Conservation (phyloP, 2,329 filamentous ascomycete genomes). For the Botrytis paeoniae region DNA sequence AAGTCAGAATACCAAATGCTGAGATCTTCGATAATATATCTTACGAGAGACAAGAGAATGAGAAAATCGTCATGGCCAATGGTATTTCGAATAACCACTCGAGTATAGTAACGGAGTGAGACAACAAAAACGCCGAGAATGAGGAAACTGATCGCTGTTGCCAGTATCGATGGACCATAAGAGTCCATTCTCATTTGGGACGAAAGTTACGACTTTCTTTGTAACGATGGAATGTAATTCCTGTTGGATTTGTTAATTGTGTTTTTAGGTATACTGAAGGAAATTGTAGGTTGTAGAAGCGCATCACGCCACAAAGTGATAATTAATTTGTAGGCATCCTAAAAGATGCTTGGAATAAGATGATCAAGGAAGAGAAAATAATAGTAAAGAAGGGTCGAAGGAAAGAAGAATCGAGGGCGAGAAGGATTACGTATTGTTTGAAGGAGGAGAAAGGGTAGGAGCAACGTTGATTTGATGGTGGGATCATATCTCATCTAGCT, state of each 20-base stretch:
- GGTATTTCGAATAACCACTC: slow-evolving; percentile 5
- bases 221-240: background rate
- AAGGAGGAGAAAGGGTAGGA: background rate
- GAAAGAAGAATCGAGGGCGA: background rate
- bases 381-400: background rate
- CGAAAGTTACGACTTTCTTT: background rate
- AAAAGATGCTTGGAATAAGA: background rate
- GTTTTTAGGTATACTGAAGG: slow-evolving; percentile 13
- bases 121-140: slow-evolving; percentile 14
- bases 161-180: slow-evolving; percentile 16
- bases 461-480: background rate
- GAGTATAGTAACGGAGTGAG: slow-evolving; percentile 15
- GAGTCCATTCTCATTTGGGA: slow-evolving; percentile 13
- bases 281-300: slow-evolving; percentile 11
- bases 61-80: slow-evolving; percentile 19
- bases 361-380: background rate
- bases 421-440: background rate
- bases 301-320: background rate
- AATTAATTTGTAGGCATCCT: background rate
- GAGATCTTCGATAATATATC: background rate
- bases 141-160: slow-evolving; percentile 12
- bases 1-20: background rate
- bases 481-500: background rate
- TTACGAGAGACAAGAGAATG: slow-evolving; percentile 14
- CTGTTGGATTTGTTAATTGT: background rate